Evolutionary conservation across 495 filamentous ascomycete genomes (phyloP), one percentile per base, ranked within the genome.

Genomic region (Penicillium riverlandense): DNA sequence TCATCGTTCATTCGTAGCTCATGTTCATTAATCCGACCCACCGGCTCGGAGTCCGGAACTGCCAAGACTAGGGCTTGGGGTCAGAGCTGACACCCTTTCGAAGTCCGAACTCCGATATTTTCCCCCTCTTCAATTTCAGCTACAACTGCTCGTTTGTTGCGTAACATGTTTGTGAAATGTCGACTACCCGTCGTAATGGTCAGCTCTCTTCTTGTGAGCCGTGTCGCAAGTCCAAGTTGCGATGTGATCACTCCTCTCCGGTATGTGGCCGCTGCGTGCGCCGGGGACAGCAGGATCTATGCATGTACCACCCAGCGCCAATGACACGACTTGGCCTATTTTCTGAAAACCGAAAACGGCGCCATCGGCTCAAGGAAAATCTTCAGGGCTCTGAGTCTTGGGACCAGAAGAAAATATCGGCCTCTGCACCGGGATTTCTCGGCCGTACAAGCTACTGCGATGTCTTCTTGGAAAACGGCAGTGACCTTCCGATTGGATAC

Each of bases 361-460:
- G 22, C 2, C 22, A 22, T 22, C 22, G 22, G 22, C 22, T 4
- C 22, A 22, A 22, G 22, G 22, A 22, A 22, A 22, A 3, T 4
- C 22, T 22, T 4, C 22, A 22, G 22, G 22, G 4, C 22, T 22
- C 22, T 35, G 37, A 40, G 11, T 11, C 11, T 33, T 49, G 57
- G 50, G 32, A 37, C 14, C 39, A 49, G 37, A 54, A 53, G 34
- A 41, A 48, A 28, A 1, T 12, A 11, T 44, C 50, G 9, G 30
- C 45, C 14, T 46, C 49, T 22, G 29, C 40, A 2, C 49, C 47
- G 1, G 53, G 53, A 1, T 59, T 57, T 42, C 53, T 72, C 6
- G 70, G 71, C 14, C 63, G 61, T 11, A 71, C 65, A 4, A 70
- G 66, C 41, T 73, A 69, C 47, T 70, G 59, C 0, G 57, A 67